Percentiles rank a stretch among this genome's conserved stretches.
Evolutionary conservation across 352 stramenopile species (phyloP).

Genomic region (Phytopythium delawarense): DNA sequence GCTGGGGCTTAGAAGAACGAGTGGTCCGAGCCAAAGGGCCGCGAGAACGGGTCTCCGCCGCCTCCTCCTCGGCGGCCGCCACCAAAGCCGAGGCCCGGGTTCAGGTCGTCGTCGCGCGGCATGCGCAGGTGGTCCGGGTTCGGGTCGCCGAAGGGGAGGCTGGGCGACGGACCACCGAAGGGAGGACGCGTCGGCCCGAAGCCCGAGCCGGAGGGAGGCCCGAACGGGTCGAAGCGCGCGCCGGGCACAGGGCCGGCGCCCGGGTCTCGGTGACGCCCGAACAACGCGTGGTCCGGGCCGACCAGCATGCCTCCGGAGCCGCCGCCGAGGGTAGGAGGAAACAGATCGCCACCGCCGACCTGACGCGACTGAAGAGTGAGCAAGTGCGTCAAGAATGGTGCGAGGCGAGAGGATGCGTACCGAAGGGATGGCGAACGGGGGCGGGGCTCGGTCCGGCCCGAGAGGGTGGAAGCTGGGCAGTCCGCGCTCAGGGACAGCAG

Average conservation of each 20-base stretch:
- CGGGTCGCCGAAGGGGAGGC: slow-evolving; percentile 66
- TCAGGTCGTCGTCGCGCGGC: slow-evolving; percentile 59
- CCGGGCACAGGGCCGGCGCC: slow-evolving; percentile 58
- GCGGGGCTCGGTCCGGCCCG: slow-evolving; percentile 9
- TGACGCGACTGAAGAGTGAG: slow-evolving; percentile 2
- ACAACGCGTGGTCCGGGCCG: slow-evolving; percentile 69
- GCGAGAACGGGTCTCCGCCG: slow-evolving; percentile 29
- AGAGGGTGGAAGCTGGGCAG: slow-evolving; percentile 12
- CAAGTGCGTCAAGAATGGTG: too few relatives aligned
- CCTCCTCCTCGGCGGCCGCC: slow-evolving; percentile 13
- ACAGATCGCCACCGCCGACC: slow-evolving; percentile 62
- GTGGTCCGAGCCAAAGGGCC: slow-evolving; percentile 60
- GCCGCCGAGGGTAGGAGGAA: slow-evolving; percentile 54
- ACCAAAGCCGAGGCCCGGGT: slow-evolving; percentile 37
- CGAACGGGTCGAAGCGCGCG: slow-evolving; percentile 82
- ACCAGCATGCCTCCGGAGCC: slow-evolving; percentile 71
- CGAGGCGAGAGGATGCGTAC: slow-evolving; percentile 11
- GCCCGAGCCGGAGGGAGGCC: slow-evolving; percentile 46
- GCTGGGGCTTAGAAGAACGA: slow-evolving; percentile 49
- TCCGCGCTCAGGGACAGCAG: slow-evolving; percentile 1
- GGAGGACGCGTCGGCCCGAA: slow-evolving; percentile 28
- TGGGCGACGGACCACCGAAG: slow-evolving; percentile 36
- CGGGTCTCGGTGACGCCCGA: slow-evolving; percentile 54
- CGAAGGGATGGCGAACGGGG: slow-evolving; percentile 32
- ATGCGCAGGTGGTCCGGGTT: slow-evolving; percentile 81